Base-by-base conservation (phyloP, 1,139 yeast genomes). In the Debaryomyces robertsiae region DNA sequence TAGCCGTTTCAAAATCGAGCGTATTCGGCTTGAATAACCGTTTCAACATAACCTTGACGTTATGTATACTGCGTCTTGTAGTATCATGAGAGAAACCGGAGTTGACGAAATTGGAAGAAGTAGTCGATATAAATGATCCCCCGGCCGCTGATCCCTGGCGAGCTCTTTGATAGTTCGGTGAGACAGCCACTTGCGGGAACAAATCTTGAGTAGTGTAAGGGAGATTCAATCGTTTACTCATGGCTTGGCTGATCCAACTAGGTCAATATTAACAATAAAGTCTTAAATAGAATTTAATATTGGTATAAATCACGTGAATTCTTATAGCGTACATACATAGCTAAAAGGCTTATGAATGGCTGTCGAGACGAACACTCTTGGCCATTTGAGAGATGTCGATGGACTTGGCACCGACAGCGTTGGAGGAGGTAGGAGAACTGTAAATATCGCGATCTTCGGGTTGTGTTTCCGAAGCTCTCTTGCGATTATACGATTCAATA, bases 1-100 rank as follows among this genome's bases (percentile, higher is more conserved):
- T 75, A 13, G 97, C 96, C 2, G 95, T 86, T 60, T 90, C 97
- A 55, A 89, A 87, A 64, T 90, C 96, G 40, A 90, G 70, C 0
- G 95, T 84, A 9, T 83, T 85, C 3, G 96, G 94, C 50, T 83
- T 81, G 52, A 85, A 70, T 34, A 88, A 48, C 33, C 78, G 54
- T 41, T 61, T 60, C 32, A 61, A 42, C 71, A 71, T 68, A 34
- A 53, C 58, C 45, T 57, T 57, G 15, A 60, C 28, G 32, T 49
- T 51, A 32, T 51, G 49, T 17, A 57, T 27, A 19, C 31, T 37
- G 9, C 16, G 42, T 39, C 44, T 36, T 6, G 43, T 17, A 22
- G 36, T 9, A 16, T 27, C 4, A 31, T 30, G 11, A 24, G 24
- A 16, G 30, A 25, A 9, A 37, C 44, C 27, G 41, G 36, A 27